Base-by-base conservation (phyloP, 148 eudicot genomes). In the Heliamphora exappendiculata region DNA sequence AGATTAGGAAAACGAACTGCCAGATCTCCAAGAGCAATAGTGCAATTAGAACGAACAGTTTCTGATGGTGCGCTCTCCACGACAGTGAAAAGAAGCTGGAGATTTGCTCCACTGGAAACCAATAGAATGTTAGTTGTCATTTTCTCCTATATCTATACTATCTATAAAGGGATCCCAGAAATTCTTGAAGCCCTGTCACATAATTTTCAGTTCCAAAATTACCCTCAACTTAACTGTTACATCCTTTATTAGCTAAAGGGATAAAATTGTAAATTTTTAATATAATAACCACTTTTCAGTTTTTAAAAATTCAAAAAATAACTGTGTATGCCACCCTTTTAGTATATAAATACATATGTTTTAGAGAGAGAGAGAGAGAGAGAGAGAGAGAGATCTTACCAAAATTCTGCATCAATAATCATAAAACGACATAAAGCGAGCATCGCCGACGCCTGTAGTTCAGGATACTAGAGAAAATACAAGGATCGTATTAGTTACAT, bases 1-100 rank as follows among this genome's bases (percentile, higher is more conserved):
- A 92, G 77, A 87, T 95, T 95, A 49, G 98, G 98, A 86, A 91
- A 91, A 41, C 98, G 97, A 79, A 95, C 96, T 14, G 97, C 96
- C 73, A 95, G 81, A 76, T 95, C 98, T 53, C 98, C 98, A 85
- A 95, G 93, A 76, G 97, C 94, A 60, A 95, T 87, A 47, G 94
- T 95, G 82, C 98, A 95, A 83, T 95, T 95, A 60, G 97, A 92
- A 50, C 98, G 91, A 83, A 95, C 98, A 81, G 85, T 84, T 81
- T 95, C 97, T 72, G 98, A 95, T 72, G 93, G 88, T 49, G 97
- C 86, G 82, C 82, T 84, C 82, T 92, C 97, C 86, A 92, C 96
- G 74, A 95, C 97, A 67, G 98, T 95, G 81, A 95, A 95, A 44
- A 95, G 94, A 74, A 92, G 92, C 86, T 92, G 97, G 72, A 95